These are phyloP conservation scores for Trypanosoma conorhini DNA, from an alignment of 208 protist genomes.

Conservation along the genomic window DNA sequence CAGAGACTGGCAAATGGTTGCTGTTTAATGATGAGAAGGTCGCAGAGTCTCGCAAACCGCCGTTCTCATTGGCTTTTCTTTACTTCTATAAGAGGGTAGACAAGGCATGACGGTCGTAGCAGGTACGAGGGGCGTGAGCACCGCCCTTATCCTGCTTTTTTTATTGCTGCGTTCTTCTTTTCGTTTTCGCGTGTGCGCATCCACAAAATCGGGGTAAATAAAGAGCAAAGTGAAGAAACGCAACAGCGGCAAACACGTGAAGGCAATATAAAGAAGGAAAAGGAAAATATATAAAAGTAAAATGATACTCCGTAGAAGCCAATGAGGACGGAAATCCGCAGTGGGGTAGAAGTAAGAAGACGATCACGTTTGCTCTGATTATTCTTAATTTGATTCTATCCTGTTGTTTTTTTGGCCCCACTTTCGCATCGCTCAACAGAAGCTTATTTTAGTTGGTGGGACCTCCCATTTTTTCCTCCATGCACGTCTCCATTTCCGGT, in stretches of 20 bases:
- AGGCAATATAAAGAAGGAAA: too few species aligned
- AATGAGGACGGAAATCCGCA: not conserved
- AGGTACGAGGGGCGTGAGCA: not conserved
- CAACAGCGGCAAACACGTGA: not conserved
- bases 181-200: not conserved
- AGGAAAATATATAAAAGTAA: too few species aligned
- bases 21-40: conserved; percentile 97
- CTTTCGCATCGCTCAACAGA: not conserved
- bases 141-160: not conserved
- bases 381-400: not conserved
- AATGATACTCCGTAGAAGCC: not conserved
- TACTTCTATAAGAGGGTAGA: conserved; percentile 91
- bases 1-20: conserved; percentile 79
- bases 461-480: not conserved
- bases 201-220: not conserved
- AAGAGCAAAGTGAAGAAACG: not conserved
- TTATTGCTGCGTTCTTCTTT: not conserved
- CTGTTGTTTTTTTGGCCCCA: not conserved
- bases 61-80: conserved; percentile 89
- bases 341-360: not conserved
- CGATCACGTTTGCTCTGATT: not conserved
- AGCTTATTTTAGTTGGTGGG: not conserved
- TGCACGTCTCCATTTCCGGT: not conserved
- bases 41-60: conserved; percentile 82
- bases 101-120: not conserved